A percentile compares a stretch with the other conserved stretches of the same genome.
phyloP scores from a whole-genome alignment of 306 rosid species.

The Abrus precatorius region DNA sequence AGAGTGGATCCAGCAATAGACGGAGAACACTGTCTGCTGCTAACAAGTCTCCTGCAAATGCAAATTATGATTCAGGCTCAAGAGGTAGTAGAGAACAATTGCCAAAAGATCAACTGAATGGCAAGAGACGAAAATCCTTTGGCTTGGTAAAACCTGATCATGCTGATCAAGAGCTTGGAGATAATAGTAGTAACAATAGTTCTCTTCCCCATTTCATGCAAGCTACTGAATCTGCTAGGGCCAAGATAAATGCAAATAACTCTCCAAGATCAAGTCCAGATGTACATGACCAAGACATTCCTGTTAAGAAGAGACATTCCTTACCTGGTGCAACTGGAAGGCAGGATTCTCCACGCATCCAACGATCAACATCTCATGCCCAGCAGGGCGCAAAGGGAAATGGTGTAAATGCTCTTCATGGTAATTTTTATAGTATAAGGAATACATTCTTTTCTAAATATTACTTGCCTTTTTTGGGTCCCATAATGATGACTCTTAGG shows the following conservation, averaged over 20 bases:
- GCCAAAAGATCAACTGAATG: constrained; percentile 72
- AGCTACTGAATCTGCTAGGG: constrained; percentile 95
- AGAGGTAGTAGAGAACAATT: constrained; percentile 65
- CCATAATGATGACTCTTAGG: not conserved
- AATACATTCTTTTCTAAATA: not conserved
- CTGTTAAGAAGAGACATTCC: constrained; percentile 87
- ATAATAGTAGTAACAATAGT: constrained; percentile 64
- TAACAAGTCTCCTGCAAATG: constrained; percentile 71
- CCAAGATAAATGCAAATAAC: constrained; percentile 73
- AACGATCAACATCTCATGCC: constrained; percentile 69
- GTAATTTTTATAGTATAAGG: constrained; percentile 43
- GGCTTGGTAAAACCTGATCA: constrained; percentile 73
- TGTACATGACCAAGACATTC: constrained; percentile 71
- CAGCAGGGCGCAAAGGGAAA: constrained; percentile 71
- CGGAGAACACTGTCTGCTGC: constrained; percentile 55
- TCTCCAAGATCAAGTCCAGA: constrained; percentile 98
- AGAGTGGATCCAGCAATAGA: constrained; percentile 63
- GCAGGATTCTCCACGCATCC: constrained; percentile 88
- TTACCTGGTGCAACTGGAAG: constrained; percentile 83
- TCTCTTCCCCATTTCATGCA: constrained; percentile 93
- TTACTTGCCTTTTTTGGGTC: not conserved
- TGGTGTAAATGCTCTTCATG: constrained; percentile 51
- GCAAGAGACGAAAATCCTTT: constrained; percentile 78
- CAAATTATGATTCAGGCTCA: constrained; percentile 68
- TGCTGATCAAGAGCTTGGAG: constrained; percentile 71